Evolutionary conservation across 345 rosid genomes (phyloP).

Genomic region (Syzygium aromaticum): DNA sequence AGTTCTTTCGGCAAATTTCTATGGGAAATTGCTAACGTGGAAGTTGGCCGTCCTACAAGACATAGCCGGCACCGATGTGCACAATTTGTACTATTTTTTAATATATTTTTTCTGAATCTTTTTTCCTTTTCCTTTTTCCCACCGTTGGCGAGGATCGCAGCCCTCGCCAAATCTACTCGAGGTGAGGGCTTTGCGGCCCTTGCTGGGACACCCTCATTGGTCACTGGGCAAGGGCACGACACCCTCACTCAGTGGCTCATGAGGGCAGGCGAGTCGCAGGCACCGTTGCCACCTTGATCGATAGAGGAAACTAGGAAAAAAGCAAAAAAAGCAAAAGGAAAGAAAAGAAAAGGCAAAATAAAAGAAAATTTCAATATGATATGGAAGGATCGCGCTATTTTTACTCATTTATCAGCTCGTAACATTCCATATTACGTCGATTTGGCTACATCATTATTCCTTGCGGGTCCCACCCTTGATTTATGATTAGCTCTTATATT

Average conservation of each 20-base stretch:
- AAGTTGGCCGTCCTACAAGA: neutral
- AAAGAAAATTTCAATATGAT: neutral
- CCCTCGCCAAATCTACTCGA: too few relatives aligned
- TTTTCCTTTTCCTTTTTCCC: too few relatives aligned
- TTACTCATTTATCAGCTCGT: too few relatives aligned
- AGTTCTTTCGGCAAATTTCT: neutral
- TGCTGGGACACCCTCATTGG: too few relatives aligned
- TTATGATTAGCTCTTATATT: too few relatives aligned
- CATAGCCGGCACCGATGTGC: fast-evolving
- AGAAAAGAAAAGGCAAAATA: too few relatives aligned
- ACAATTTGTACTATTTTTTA: neutral
- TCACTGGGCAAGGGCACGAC: neutral
- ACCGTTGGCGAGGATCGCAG: fast-evolving
- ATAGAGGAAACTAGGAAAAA: neutral
- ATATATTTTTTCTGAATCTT: too few relatives aligned
- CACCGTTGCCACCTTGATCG: neutral
- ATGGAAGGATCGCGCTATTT: too few relatives aligned
- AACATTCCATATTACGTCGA: too few relatives aligned
- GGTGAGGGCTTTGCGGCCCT: neutral
- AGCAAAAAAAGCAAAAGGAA: too few relatives aligned
- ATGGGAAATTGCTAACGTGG: too few relatives aligned
- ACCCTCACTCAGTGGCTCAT: neutral
- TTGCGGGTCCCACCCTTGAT: neutral
- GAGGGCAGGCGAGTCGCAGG: neutral
- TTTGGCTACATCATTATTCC: too few relatives aligned